These are phyloP conservation scores for Penicillium sp. DNA, from an alignment of 2,329 filamentous ascomycete species.

Conservation along the genomic window DNA sequence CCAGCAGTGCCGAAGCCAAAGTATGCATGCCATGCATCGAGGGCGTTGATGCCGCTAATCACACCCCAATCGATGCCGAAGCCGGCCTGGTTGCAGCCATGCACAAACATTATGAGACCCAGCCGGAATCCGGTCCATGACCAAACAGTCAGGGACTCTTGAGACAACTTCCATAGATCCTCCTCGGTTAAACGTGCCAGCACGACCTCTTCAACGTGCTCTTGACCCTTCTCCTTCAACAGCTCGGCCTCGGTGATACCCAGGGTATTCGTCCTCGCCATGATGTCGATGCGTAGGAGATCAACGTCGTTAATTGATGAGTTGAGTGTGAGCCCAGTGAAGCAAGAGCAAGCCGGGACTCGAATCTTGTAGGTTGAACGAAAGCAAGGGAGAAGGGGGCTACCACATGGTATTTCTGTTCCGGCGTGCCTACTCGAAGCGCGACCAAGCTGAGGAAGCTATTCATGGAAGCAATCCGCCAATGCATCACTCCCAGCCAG, in stretches of 20 bases:
- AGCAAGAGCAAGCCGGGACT: not conserved
- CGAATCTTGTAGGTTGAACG: not conserved
- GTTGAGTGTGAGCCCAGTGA: not conserved
- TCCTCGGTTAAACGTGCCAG: conserved; percentile 51
- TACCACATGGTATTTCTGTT: conserved; percentile 14
- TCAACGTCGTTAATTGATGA: not conserved
- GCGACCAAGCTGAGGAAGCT: conserved; percentile 3
- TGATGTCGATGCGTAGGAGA: not conserved
- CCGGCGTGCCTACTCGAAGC: not conserved
- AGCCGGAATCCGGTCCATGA: conserved; percentile 48
- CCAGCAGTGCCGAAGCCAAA: conserved; percentile 48
- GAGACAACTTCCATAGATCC: conserved; percentile 46
- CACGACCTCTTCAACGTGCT: conserved; percentile 48
- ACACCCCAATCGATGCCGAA: conserved; percentile 55
- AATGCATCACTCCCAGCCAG: conserved; percentile 4
- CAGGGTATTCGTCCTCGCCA: conserved; percentile 7
- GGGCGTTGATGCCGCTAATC: conserved; percentile 50
- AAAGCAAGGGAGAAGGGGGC: not conserved
- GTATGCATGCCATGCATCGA: conserved; percentile 46
- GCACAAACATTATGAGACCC: conserved; percentile 47
- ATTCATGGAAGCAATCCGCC: not conserved
- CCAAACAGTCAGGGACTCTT: conserved; percentile 43
- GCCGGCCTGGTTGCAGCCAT: conserved; percentile 52
- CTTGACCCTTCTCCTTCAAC: conserved; percentile 5
- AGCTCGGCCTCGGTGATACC: conserved; percentile 4